Base-by-base conservation (phyloP, 306 rosid genomes). In the Trichosanthes truncata region DNA sequence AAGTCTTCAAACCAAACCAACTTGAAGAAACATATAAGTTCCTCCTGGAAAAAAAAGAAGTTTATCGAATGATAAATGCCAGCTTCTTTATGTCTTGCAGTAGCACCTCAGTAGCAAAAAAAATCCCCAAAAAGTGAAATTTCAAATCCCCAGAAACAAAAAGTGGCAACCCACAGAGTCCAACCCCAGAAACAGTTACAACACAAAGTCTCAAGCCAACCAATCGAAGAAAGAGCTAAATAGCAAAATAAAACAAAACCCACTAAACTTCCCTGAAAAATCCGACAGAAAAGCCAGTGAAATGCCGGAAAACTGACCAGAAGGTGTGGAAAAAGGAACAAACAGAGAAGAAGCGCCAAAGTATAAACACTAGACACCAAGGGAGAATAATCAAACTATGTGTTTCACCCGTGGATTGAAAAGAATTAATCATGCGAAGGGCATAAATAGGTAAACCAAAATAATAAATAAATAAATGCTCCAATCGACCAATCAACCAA, bases 311-410 rank as follows among this genome's bases (percentile, higher is more conserved):
- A 49, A 5, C 4, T 5, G 35, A 26, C 20, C 25, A 74, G 57
- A 60, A 79, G 62, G 36, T 3, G 5, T 46, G 74, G 8, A 59
- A 74, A 74, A 84, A 36, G 48, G 80, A 80, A 81, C 45, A 68
- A 57, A 56, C 82, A 81, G 85, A 83, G 78, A 85, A 81, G 8
- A 88, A 82, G 80, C 57, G 52, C 57, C 74, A 82, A 87, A 81
- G 63, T 48, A 73, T 23, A 79, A 80, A 60, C 68, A 84, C 13
- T 77, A 38, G 61, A 20, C 40, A 26, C 9, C 41, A 74, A 61
- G n/a, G 14, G 55, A 51, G 71, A 49, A 63, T 36, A 86, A 76
- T 14, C 75, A 76, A 25, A 74, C 40, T 18, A 41, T 40, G n/a
- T 4, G 7, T 48, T 45, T 38, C 49, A 72, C 46, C 45, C 69